Conservation (phyloP, 2,329 filamentous ascomycete species). For the Chaetothyriales sp. region DNA sequence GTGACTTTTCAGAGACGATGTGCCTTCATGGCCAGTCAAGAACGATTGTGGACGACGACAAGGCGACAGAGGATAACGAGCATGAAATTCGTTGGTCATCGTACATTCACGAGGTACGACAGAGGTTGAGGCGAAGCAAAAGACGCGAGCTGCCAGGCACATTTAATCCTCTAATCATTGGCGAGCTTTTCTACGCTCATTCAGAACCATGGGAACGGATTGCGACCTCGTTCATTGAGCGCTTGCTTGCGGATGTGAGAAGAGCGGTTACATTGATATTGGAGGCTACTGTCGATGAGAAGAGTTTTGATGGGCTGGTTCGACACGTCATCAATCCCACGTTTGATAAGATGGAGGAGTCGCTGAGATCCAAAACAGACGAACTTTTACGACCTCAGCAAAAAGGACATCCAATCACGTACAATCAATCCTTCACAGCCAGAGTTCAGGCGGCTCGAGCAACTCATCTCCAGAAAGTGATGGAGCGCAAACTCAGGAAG, state of each 20-base stretch:
- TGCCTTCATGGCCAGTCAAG: constrained; percentile 6
- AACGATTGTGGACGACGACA: constrained; percentile 7
- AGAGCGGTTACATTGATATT: constrained; percentile 25
- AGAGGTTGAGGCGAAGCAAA: constrained; percentile 29
- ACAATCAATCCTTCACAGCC: constrained; percentile 24
- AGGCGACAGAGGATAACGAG: constrained; percentile 8
- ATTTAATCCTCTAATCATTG: constrained; percentile 45
- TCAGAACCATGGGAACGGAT: constrained; percentile 38
- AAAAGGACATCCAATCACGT: constrained; percentile 23
- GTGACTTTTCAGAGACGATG: constrained; percentile 14
- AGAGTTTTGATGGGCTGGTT: constrained; percentile 26
- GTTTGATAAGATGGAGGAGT: constrained; percentile 23
- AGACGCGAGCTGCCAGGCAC: constrained; percentile 45
- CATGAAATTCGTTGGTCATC: constrained; percentile 21
- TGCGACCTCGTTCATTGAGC: constrained; percentile 23
- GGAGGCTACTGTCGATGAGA: constrained; percentile 24
- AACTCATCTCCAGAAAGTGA: neutral
- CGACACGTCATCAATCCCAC: constrained; percentile 27
- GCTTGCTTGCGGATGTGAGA: constrained; percentile 21
- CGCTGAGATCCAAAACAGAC: constrained; percentile 26
- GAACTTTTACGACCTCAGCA: constrained; percentile 35
- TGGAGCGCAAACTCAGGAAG: neutral
- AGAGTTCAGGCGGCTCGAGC: constrained; percentile 18
- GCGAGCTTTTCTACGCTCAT: constrained; percentile 46
- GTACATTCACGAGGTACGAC: constrained; percentile 28